Conservation (phyloP, 1,284 basidiomycete species). For the Hemileia vastatrix region DNA sequence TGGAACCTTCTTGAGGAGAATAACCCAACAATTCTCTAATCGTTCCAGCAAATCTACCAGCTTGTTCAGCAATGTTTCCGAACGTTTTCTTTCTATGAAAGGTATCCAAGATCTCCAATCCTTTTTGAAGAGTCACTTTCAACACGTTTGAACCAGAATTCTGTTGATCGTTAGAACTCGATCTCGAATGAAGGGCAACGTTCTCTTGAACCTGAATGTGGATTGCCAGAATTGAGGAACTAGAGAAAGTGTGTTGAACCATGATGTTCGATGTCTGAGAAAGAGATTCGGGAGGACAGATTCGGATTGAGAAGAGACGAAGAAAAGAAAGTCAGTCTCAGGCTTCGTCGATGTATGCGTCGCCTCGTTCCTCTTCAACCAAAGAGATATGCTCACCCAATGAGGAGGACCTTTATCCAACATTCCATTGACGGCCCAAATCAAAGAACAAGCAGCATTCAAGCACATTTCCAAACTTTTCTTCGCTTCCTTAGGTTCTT, state of each 20-base stretch:
- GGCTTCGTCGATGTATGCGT: too few species aligned
- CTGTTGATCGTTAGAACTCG: not conserved
- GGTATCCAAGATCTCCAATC: conserved; percentile 29
- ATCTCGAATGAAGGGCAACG: not conserved
- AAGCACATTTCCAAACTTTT: conserved; percentile 32
- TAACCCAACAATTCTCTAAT: conserved; percentile 21
- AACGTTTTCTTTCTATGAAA: conserved; percentile 28
- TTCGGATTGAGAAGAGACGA: too few species aligned
- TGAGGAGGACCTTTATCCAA: too few species aligned
- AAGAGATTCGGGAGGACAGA: too few species aligned
- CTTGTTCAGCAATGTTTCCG: conserved; percentile 33
- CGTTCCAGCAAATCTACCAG: conserved; percentile 32
- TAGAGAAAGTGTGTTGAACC: too few species aligned
- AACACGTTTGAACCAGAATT: not conserved
- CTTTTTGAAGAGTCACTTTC: conserved; percentile 33
- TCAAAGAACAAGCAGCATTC: conserved; percentile 22
- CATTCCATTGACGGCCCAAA: too few species aligned
- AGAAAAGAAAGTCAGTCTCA: too few species aligned
- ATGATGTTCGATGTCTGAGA: too few species aligned
- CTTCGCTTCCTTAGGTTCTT: conserved; percentile 30
- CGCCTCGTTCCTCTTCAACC: conserved; percentile 26
- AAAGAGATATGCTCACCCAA: not conserved
- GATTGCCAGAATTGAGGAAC: conserved; percentile 10
- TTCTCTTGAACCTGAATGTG: conserved; percentile 1
- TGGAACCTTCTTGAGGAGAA: not conserved